Evolutionary conservation across 352 stramenopile genomes (phyloP).

Genomic region (Globisporangium spiculum): DNA sequence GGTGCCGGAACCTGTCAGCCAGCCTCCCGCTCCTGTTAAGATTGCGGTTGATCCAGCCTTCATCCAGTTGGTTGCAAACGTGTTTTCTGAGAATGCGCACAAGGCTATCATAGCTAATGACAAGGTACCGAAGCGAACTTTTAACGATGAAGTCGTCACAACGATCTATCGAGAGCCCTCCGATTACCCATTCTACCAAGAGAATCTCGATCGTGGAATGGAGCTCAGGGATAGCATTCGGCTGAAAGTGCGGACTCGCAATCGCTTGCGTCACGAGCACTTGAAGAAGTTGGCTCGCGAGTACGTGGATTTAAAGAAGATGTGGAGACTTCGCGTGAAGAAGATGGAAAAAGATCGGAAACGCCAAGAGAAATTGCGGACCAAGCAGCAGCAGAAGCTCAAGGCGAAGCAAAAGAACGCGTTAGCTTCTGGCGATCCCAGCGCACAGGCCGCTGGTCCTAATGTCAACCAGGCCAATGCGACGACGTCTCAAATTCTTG

Average conservation of each 20-base stretch:
- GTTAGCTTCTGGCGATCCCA: conserved; percentile 18
- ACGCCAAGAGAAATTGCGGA: conserved; percentile 74
- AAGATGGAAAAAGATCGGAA: conserved; percentile 87
- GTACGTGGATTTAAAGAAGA: conserved; percentile 78
- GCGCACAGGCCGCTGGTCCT: conserved; percentile 1
- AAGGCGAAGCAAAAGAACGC: conserved; percentile 46
- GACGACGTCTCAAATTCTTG: conserved; percentile 35
- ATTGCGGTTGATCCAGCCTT: conserved; percentile 62
- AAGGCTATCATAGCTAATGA: conserved; percentile 55
- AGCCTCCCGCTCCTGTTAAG: conserved; percentile 30
- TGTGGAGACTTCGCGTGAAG: conserved; percentile 83
- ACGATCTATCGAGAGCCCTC: conserved; percentile 72
- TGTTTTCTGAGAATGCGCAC: conserved; percentile 64
- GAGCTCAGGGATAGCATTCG: conserved; percentile 53
- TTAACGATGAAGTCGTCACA: conserved; percentile 40
- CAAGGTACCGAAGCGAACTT: conserved; percentile 48
- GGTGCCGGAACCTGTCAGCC: neutral
- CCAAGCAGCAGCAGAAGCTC: conserved; percentile 64
- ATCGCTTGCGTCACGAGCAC: conserved; percentile 62
- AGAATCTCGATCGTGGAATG: conserved; percentile 55
- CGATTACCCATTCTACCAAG: conserved; percentile 75
- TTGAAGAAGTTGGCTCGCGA: conserved; percentile 72
- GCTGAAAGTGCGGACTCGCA: conserved; percentile 59
- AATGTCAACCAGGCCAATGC: conserved; percentile 27
- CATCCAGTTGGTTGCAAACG: conserved; percentile 51